These are phyloP conservation scores for Pythium rhizo-oryzae DNA, from an alignment of 352 stramenopile species.

Conservation along the genomic window DNA sequence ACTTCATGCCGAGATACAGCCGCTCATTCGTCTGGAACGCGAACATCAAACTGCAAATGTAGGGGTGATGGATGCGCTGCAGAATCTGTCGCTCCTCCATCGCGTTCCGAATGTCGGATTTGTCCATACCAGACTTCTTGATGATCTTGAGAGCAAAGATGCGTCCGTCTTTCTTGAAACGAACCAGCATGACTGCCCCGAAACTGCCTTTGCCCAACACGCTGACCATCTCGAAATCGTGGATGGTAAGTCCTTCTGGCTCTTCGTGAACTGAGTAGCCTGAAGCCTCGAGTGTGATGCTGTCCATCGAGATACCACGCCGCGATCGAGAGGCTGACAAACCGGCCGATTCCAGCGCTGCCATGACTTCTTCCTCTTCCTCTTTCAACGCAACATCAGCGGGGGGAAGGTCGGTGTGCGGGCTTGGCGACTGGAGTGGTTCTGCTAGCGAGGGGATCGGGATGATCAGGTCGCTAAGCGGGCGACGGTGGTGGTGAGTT, in stretches of 20 bases:
- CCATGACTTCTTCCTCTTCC: conserved; percentile 21
- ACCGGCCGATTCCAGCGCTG: conserved; percentile 22
- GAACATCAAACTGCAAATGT: conserved; percentile 88
- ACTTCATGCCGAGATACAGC: conserved; percentile 90
- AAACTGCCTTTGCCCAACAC: conserved; percentile 88
- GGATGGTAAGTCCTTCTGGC: conserved; percentile 79
- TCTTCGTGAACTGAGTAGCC: conserved; percentile 27
- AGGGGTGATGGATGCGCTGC: conserved; percentile 88
- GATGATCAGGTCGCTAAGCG: conserved; percentile 71
- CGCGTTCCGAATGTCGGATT: conserved; percentile 80
- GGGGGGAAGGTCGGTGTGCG: conserved; percentile 1
- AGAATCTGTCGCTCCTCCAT: conserved; percentile 91
- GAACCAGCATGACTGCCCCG: conserved; percentile 88
- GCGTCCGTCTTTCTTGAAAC: conserved; percentile 88
- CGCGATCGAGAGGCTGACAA: conserved; percentile 25
- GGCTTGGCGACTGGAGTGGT: conserved; percentile 24
- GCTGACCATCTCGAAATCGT: conserved; percentile 91
- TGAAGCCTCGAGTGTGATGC: conserved; percentile 27
- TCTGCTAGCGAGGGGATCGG: conserved; percentile 55
- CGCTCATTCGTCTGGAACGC: conserved; percentile 90
- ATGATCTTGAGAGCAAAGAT: conserved; percentile 92
- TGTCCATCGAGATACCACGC: conserved; percentile 23
- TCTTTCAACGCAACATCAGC: not conserved
- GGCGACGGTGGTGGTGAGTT: conserved; percentile 44
- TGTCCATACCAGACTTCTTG: conserved; percentile 90